Conservation (phyloP, 768 basidiomycete species). For the Pholiota microspora region DNA sequence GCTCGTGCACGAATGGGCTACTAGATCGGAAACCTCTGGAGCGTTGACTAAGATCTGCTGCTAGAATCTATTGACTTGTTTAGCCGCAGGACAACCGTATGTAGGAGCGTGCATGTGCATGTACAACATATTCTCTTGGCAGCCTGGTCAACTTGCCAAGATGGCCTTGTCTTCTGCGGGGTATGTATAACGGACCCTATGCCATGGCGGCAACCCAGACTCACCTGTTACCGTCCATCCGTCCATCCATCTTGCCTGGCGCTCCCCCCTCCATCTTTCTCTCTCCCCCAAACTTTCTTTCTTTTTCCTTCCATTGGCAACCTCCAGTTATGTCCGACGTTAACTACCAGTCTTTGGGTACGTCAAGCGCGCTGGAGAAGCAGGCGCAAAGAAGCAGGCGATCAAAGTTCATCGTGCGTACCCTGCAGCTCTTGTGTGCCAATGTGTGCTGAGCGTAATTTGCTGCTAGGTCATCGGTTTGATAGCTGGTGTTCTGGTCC, state of each 20-base stretch:
- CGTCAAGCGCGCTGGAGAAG: slow-evolving; percentile 29
- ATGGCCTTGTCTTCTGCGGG: not conserved
- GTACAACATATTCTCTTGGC: not conserved
- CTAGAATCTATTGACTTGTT: not conserved
- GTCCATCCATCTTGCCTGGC: not conserved
- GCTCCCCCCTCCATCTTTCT: not conserved
- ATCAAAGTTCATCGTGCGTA: slow-evolving; percentile 59
- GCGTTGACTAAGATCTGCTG: too few species aligned
- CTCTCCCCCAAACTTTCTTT: not conserved
- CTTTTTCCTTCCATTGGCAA: not conserved
- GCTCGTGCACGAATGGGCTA: too few species aligned
- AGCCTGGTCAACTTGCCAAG: not conserved
- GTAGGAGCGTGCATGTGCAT: not conserved
- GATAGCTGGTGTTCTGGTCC: slow-evolving; percentile 40
- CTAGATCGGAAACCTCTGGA: too few species aligned
- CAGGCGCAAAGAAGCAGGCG: slow-evolving; percentile 30
- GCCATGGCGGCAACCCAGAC: not conserved
- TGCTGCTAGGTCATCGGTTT: slow-evolving; percentile 50
- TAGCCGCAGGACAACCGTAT: not conserved
- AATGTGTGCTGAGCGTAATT: not conserved
- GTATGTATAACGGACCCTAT: not conserved
- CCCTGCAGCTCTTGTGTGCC: too few species aligned
- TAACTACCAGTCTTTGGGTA: slow-evolving; percentile 18
- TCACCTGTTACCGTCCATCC: not conserved
- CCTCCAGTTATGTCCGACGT: not conserved